These are phyloP conservation scores for Allantophomopsis lycopodina DNA, from an alignment of 2,329 filamentous ascomycete species.

Conservation along the genomic window DNA sequence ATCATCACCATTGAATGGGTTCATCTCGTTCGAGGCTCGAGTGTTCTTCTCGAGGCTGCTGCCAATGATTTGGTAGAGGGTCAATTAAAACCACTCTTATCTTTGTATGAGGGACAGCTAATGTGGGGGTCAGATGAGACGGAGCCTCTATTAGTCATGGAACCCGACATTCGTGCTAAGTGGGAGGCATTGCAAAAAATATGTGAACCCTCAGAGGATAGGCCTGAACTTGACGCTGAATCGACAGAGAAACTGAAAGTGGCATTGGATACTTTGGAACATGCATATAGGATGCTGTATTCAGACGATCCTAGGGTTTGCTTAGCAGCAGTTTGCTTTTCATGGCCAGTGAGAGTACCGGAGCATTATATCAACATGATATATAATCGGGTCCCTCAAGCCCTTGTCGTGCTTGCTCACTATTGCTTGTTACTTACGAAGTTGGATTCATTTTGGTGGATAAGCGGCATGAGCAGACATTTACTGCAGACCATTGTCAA, in stretches of 20 bases:
- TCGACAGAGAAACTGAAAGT: conserved; percentile 2
- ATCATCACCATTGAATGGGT: conserved; percentile 5
- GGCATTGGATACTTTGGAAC: conserved; percentile 1
- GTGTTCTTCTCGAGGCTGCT: not conserved
- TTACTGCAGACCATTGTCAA: conserved; percentile 18
- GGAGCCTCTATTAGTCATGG: not conserved
- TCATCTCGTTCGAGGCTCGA: conserved; percentile 3
- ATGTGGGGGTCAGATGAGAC: not conserved
- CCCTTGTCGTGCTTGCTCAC: conserved; percentile 21
- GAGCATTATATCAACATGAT: conserved; percentile 17
- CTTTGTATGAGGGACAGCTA: not conserved
- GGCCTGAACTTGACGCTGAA: not conserved
- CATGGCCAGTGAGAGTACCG: conserved; percentile 20
- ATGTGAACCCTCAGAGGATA: too few species aligned
- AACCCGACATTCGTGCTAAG: conserved; percentile 1
- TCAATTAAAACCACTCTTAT: conserved; percentile 1
- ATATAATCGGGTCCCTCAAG: conserved; percentile 15
- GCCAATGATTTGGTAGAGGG: conserved; percentile 2
- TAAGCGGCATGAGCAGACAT: conserved; percentile 21
- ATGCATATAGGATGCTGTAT: not conserved
- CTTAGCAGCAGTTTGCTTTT: conserved; percentile 8
- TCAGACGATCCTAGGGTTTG: conserved; percentile 6
- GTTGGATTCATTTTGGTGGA: conserved; percentile 23
- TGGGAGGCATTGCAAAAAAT: not conserved
- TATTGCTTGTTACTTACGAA: conserved; percentile 22